Base-by-base conservation (phyloP, 192 early-diverging fungal genomes). In the Backusella mclennaniae region DNA sequence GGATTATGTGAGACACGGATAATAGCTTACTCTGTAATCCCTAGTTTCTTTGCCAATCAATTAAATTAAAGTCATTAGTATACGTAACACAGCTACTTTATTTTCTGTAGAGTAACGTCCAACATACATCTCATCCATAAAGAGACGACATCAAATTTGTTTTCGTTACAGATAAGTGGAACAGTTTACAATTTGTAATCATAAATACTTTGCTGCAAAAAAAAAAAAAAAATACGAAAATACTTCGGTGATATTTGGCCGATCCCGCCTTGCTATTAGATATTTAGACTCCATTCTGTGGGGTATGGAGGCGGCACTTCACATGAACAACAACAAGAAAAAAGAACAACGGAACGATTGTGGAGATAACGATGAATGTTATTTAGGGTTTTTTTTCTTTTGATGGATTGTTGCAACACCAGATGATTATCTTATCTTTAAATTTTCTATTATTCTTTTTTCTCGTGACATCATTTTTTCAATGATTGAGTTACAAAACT, bases 381-480 rank as follows among this genome's bases (percentile, higher is more conserved):
- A 7, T 11, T 39, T 39, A 39, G 2, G 3, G 9, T 39, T 39
- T 39, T 39, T 23, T 21, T 59, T 59, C 23, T 59, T 21, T 66
- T 66, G 59, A 29, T 26, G 29, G 23, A 66, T 44, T 44, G 42
- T 44, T 17, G 38, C 38, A 12, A 39, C 38, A 44, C 14, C 23
- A 66, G 59, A 66, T 31, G n/a, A 21, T 26, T 39, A 33, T 68
- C 35, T 69, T 35, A 36, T 21, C 67, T 35, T 38, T 39, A 36
- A 67, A 35, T 3, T 15, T 17, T 36, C 33, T 33, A 33, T 33
- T 33, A 33, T 33, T 33, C 35, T 68, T 35, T 35, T 36, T 68
- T 67, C 35, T 35, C 35, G 67, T 69, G 67, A 69, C 67, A 69
- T 69, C 67, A 69, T 69, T 15, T 69, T 36, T 35, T 17, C 29